phyloP scores from a whole-genome alignment of 768 basidiomycete species.

The Tephrocybe sp. region DNA sequence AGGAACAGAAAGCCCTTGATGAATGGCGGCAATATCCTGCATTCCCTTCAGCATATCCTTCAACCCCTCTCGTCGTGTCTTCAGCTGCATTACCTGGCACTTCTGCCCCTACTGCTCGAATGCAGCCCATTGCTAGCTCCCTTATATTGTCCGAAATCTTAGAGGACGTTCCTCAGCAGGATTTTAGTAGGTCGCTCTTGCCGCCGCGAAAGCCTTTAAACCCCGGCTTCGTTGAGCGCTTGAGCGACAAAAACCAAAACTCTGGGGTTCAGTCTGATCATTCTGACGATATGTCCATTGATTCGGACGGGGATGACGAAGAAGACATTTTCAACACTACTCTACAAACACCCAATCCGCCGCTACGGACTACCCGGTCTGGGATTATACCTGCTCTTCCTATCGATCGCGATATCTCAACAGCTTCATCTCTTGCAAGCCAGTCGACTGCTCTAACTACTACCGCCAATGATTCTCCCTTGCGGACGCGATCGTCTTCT shows the following conservation, averaged over 20 bases:
- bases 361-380: slow-evolving; percentile 8
- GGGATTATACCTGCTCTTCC: slow-evolving; percentile 9
- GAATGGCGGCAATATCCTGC: slow-evolving; percentile 76
- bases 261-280: slow-evolving; percentile 37
- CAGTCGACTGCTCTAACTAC: slow-evolving; percentile 37
- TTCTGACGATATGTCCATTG: slow-evolving; percentile 25
- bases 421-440: slow-evolving; percentile 19
- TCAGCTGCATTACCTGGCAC: slow-evolving; percentile 25
- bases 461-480: slow-evolving; percentile 32
- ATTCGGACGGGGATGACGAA: slow-evolving; percentile 31
- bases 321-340: slow-evolving; percentile 69
- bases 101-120: background rate
- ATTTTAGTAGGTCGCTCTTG: slow-evolving; percentile 73
- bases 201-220: slow-evolving; percentile 55
- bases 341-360: slow-evolving; percentile 55
- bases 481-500: slow-evolving; percentile 37
- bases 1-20: slow-evolving; percentile 35
- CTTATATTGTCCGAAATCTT: slow-evolving; percentile 29
- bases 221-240: slow-evolving; percentile 56
- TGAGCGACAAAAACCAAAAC: slow-evolving; percentile 50
- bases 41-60: slow-evolving; percentile 76
- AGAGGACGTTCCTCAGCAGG: slow-evolving; percentile 45
- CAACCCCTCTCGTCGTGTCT: slow-evolving; percentile 51
- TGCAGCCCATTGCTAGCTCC: slow-evolving; percentile 9
- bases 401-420: slow-evolving; percentile 14